phyloP scores from a whole-genome alignment of 1,284 basidiomycete genomes.

The Trichosporon inkin region DNA sequence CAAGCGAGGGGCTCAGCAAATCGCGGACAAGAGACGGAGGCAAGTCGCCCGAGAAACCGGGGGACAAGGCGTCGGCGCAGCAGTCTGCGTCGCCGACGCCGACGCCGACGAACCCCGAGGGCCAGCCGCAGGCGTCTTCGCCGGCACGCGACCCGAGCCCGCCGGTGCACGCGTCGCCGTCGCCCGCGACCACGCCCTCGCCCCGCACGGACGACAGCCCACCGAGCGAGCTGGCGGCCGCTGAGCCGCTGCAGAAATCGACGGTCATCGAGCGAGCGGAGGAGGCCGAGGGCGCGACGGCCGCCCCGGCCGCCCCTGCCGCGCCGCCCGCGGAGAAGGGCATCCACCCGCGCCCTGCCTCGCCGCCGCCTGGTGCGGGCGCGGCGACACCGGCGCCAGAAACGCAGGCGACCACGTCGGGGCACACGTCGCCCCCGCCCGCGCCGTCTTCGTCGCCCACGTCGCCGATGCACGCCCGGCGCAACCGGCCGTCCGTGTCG shows the following conservation, averaged over 20 bases:
- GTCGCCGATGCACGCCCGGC: conserved; percentile 4
- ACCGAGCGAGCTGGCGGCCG: background rate
- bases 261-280: background rate
- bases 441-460: conserved; percentile 2
- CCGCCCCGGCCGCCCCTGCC: background rate
- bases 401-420: background rate
- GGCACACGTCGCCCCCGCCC: background rate
- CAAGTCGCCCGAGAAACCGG: background rate
- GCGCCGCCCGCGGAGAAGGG: background rate
- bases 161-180: background rate
- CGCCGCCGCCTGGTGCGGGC: too few species aligned
- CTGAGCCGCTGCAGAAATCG: background rate
- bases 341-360: background rate
- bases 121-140: background rate
- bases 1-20: background rate
- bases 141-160: background rate
- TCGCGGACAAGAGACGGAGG: too few species aligned
- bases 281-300: too few species aligned
- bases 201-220: background rate
- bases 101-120: background rate
- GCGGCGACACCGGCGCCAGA: too few species aligned
- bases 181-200: background rate
- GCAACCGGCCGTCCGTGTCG: conserved; percentile 1
- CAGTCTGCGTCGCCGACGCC: conserved; percentile 1
- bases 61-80: background rate